These are phyloP conservation scores for Cercospora zeina DNA, from an alignment of 2,329 filamentous ascomycete genomes.

Conservation along the genomic window DNA sequence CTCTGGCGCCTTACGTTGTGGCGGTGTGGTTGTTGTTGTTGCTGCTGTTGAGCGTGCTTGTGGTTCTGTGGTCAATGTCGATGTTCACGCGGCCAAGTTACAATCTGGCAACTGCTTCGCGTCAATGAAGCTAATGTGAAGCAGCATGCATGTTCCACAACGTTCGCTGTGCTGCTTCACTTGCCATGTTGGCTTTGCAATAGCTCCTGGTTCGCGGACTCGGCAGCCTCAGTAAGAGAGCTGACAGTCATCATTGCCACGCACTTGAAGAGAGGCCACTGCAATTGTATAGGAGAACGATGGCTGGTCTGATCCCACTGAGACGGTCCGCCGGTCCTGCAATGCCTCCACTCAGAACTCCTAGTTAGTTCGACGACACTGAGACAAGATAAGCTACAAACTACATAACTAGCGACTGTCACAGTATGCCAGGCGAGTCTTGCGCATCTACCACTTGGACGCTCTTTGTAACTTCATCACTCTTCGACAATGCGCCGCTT, in stretches of 20 bases:
- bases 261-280: neutral
- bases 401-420: neutral
- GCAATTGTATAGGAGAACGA: neutral
- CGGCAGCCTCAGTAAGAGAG: neutral
- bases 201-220: neutral
- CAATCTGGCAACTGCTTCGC: neutral
- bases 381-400: neutral
- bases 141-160: neutral
- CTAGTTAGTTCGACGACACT: neutral
- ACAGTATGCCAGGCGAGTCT: neutral
- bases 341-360: neutral
- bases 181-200: neutral
- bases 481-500: neutral
- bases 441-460: neutral
- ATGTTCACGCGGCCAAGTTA: neutral
- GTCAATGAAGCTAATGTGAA: neutral
- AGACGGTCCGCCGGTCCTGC: neutral
- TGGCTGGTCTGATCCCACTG: neutral
- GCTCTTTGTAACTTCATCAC: neutral
- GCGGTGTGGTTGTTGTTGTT: neutral
- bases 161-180: neutral
- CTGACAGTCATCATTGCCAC: neutral
- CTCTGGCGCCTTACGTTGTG: neutral
- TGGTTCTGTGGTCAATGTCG: neutral
- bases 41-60: neutral